Evolutionary conservation across 2,329 filamentous ascomycete species (phyloP).

Genomic region (Colletotrichum magnum): DNA sequence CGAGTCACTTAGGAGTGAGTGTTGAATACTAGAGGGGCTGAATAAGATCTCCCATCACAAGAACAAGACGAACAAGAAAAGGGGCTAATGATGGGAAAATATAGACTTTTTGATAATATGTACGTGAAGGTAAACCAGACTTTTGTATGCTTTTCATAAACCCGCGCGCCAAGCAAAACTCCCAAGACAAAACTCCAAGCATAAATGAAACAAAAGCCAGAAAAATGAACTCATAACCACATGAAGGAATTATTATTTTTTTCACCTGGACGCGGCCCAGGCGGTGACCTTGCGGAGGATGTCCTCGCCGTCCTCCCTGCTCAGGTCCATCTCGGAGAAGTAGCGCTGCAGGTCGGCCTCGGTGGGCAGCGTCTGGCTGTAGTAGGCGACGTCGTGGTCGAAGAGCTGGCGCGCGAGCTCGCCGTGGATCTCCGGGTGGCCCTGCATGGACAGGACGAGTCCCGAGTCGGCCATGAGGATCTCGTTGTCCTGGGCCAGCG

Average conservation of each 20-base stretch:
- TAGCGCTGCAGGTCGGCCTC: slow-evolving; percentile 29
- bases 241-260: neutral
- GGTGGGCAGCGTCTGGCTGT: slow-evolving; percentile 26
- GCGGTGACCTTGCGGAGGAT: slow-evolving; percentile 18
- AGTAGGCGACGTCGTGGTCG: slow-evolving; percentile 22
- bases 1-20: no score
- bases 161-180: no score
- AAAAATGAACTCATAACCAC: neutral
- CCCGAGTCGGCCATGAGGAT: slow-evolving; percentile 24
- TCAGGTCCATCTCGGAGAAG: slow-evolving; percentile 29
- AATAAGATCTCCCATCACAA: neutral
- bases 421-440: slow-evolving; percentile 35
- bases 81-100: neutral
- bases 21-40: no score
- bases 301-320: slow-evolving; percentile 16
- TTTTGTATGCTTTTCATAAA: neutral
- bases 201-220: neutral
- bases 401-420: slow-evolving; percentile 34
- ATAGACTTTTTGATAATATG: neutral
- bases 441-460: slow-evolving; percentile 32
- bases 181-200: neutral
- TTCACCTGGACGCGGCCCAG: slow-evolving; percentile 6
- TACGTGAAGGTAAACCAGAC: neutral
- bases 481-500: slow-evolving; percentile 25
- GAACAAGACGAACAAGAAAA: neutral